Conservation (phyloP, 2,329 filamentous ascomycete species). For the Apiospora arundinis region DNA sequence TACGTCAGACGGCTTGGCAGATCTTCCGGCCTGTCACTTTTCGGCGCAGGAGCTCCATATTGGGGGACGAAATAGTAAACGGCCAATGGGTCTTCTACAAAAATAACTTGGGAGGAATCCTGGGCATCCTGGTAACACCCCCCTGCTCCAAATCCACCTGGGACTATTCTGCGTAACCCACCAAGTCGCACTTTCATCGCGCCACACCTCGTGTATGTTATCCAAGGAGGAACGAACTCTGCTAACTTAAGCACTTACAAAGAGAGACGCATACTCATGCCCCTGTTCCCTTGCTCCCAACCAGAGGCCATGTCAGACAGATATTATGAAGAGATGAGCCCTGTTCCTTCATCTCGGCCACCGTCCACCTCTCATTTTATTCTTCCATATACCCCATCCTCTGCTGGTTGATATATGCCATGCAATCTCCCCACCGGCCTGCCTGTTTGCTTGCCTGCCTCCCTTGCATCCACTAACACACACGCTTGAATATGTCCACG, state of each 20-base stretch:
- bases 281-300: conserved; percentile 27
- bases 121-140: neutral
- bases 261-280: neutral
- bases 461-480: conserved; percentile 33
- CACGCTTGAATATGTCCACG: conserved; percentile 45
- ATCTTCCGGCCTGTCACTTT: neutral
- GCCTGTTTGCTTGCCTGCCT: conserved; percentile 33
- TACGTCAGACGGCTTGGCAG: neutral
- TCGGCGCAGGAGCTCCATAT: conserved; percentile 12
- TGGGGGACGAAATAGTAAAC: conserved; percentile 16
- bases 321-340: conserved; percentile 17
- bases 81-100: conserved; percentile 14
- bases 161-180: conserved; percentile 17
- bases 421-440: conserved; percentile 32
- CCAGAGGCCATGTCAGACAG: neutral
- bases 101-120: conserved; percentile 14
- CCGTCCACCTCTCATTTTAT: conserved; percentile 7
- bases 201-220: conserved; percentile 13
- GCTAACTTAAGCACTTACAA: conserved; percentile 6
- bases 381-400: conserved; percentile 25
- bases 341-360: conserved; percentile 12
- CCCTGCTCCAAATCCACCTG: conserved; percentile 14
- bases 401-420: conserved; percentile 20
- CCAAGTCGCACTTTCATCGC: conserved; percentile 14
- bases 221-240: conserved; percentile 1